Base-by-base conservation (phyloP, 148 eudicot genomes). In the Camellia granthamiana region DNA sequence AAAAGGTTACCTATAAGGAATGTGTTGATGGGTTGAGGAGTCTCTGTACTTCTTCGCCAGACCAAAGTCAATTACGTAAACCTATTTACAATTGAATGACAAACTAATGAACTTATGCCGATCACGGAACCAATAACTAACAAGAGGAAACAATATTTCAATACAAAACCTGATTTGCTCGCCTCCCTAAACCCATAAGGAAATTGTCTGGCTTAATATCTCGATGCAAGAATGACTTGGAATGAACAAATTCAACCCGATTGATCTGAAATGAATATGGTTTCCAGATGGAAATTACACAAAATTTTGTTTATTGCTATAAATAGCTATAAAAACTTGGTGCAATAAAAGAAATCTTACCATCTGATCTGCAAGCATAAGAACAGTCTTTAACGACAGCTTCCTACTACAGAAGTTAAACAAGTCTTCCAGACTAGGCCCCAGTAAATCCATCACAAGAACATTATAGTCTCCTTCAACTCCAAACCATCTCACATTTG, bases 291-390 rank as follows among this genome's bases (percentile, higher is more conserved):
- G 66, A 16, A 56, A 67, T 60, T 61, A 64, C 60, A 65, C 52
- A 52, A 38, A 8, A 15, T 14, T 10, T 7, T 13, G 12, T 21
- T 5, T 49, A 23, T 44, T 51, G 15, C 8, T 71, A 71, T 52
- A 54, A 64, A 23, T 44, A 42, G 15, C 8, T 71, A 71, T 52
- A 55, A 64, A 6, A 46, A 41, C 7, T 63, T 15, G 49, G 6
- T 49, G 21, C 62, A 80, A 74, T 47, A 19, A 71, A 19, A 6
- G 75, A 51, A 56, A 67, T 18, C 47, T 6, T 83, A 94, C 98
- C 97, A 94, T 94, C 76, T 94, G 98, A 91, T 94, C 98, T 51
- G 98, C 98, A 79, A 94, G 98, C 98, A 94, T 94, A 77, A 94
- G 95, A 66, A 89, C 97, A 77, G 98, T 92, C 86, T 94, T 94